Conservation (phyloP, 345 rosid genomes). For the Murraya paniculata region DNA sequence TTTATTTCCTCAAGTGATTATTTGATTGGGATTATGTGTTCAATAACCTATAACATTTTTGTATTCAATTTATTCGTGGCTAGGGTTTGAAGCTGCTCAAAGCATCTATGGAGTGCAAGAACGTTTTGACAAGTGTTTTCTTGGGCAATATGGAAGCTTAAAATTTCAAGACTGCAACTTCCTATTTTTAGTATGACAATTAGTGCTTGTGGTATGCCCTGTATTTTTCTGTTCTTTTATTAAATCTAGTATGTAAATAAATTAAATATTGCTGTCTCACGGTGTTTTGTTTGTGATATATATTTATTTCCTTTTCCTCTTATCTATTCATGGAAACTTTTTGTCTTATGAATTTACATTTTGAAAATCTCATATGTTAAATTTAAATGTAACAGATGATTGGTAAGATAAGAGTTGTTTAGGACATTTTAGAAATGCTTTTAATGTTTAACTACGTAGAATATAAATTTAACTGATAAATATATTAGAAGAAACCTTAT, state of each 20-base stretch:
- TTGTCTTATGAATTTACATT: not conserved
- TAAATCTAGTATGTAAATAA: not conserved
- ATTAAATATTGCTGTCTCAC: not conserved
- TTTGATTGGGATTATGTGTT: not conserved
- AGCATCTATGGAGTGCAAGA: conserved; percentile 1
- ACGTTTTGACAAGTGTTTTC: not conserved
- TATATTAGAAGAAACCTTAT: no score
- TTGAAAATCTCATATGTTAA: not conserved
- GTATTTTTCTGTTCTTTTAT: not conserved
- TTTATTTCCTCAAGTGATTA: not conserved
- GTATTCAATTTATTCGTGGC: not conserved
- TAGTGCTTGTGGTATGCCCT: not conserved
- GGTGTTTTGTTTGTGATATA: not conserved
- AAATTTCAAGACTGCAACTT: not conserved
- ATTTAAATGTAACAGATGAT: not conserved
- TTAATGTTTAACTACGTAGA: no score
- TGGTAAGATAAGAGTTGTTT: not conserved
- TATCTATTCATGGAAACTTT: not conserved
- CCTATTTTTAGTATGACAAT: not conserved
- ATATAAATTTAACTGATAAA: no score
- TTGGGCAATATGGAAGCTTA: not conserved
- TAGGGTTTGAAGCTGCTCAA: conserved; percentile 12
- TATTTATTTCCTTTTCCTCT: not conserved
- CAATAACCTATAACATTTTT: not conserved
- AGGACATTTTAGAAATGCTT: not conserved